Percentiles rank a stretch among this genome's conserved stretches.
Conservation (phyloP, 2,329 filamentous ascomycete genomes). For the Geosmithia morbida region DNA sequence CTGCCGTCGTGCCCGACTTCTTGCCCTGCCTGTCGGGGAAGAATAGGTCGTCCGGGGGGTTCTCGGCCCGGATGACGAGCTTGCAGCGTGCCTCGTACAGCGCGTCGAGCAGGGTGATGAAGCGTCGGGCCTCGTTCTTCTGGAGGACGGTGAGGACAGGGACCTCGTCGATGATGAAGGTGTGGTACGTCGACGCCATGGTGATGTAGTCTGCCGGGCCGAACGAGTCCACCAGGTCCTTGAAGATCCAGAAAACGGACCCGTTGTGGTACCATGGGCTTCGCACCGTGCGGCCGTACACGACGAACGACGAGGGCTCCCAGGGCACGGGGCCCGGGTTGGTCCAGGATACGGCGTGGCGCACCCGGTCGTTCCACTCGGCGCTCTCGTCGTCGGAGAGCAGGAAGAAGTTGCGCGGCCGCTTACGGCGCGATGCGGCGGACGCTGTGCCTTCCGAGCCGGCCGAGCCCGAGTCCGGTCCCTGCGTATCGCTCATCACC, state of each 20-base stretch:
- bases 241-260: constrained; percentile 51
- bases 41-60: constrained; percentile 60
- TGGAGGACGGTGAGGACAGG: constrained; percentile 51
- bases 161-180: constrained; percentile 57
- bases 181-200: constrained; percentile 67
- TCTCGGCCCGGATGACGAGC: constrained; percentile 52
- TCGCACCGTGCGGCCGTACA: constrained; percentile 49
- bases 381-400: constrained; percentile 11
- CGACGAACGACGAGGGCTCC: constrained; percentile 26
- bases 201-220: constrained; percentile 76
- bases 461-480: neutral
- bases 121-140: constrained; percentile 68
- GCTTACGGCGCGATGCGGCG: constrained; percentile 5
- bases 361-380: constrained; percentile 11
- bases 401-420: constrained; percentile 16
- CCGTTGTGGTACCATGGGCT: constrained; percentile 45
- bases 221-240: constrained; percentile 50
- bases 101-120: constrained; percentile 70
- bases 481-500: neutral
- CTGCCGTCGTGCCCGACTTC: neutral
- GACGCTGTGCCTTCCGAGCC: neutral
- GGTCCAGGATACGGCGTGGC: constrained; percentile 10
- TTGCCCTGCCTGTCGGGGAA: constrained; percentile 44
- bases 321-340: constrained; percentile 16
- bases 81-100: constrained; percentile 73